Base-by-base conservation (phyloP, 495 filamentous ascomycete species). In the Tuber microsphaerosporum region DNA sequence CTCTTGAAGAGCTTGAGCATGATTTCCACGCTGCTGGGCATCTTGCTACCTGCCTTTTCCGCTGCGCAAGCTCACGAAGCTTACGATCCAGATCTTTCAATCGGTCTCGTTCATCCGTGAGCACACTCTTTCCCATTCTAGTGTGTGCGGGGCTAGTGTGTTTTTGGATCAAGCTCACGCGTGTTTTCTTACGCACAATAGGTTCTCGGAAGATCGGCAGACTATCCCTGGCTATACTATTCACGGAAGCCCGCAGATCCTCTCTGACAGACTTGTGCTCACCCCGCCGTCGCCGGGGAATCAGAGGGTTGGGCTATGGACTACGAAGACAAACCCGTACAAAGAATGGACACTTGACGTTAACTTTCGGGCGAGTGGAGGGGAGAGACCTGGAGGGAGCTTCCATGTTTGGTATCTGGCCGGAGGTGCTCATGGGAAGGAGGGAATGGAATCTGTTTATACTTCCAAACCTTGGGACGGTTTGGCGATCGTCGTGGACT, bases 351-450 rank as follows among this genome's bases (percentile, higher is more conserved):
- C 87, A 17, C 89, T 89, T 46, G 93, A 96, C 78, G 86, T 97
- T 77, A 89, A 94, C 80, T 98, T 98, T 86, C 89, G 95, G 76
- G 93, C 90, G 12, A 92, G 88, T 71, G 95, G 95, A 6, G 91
- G 90, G 20, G 95, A 98, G 84, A 87, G 93, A 79, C 93, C 89
- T 45, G 89, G 91, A 43, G 95, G 95, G 69, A 97, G 96, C 84
- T 87, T 99, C 75, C 93, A 97, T 82, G 86, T 99, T 78, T 99
- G 96, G 96, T 93, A 94, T 83, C 89, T 89, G 26, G 90, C 92
- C 31, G 74, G 77, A 20, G 81, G 81, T 8, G 73, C 70, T 22
- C 72, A 69, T 56, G 70, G 73, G 51, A 77, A 76, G 48, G 78
- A 73, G 26, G 80, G 71, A 1, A 31, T 75, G 26, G 81, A 83